Evolutionary conservation across 2,329 filamentous ascomycete genomes (phyloP), one percentile per base, ranked within the genome.

Genomic region (Aspergillus hiratsukae): DNA sequence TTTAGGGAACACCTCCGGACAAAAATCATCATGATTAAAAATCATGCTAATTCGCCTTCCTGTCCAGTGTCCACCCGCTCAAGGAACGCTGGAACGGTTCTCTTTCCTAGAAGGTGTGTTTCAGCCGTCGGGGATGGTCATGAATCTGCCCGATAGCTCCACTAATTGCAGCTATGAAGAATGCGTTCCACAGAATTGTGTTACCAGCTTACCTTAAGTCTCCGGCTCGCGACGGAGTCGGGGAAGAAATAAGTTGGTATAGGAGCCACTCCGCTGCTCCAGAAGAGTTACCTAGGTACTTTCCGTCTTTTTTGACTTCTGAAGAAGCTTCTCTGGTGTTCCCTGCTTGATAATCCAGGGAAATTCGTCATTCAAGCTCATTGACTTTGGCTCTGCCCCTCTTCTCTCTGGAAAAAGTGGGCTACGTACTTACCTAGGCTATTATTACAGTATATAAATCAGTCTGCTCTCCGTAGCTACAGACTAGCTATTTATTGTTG

Each of bases 271-370:
- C 21, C 41, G 8, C 19, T 45, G 41, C 41, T 19, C 17, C 11
- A 46, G 23, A 14, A 5, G 43, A 27, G 6, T 23, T 46, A 11
- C 43, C 43, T 46, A 46, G 43, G 43, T 14, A 46, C 43, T 46
- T 46, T 46, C 43, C 43, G 11, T 49, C 29, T 58, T 49, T 51
- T 53, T 56, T 21, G 43, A 51, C 3, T 21, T 58, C 64, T 67
- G 57, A 60, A 67, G 66, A 65, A 68, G 50, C 60, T 68, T 68
- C 66, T 65, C 58, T 58, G 59, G 48, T 29, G 49, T 55, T 60
- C 53, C 45, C 57, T 60, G 65, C 53, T 66, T 66, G 61, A 58
- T 64, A 64, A 66, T 66, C 23, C 46, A 55, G 27, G 49, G n/a
- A 35, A 46, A 48, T 48, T 58, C 51, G 27, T 46, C 4, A 25